Conservation (phyloP, 2,329 filamentous ascomycete species). For the Thelonectria olida region DNA sequence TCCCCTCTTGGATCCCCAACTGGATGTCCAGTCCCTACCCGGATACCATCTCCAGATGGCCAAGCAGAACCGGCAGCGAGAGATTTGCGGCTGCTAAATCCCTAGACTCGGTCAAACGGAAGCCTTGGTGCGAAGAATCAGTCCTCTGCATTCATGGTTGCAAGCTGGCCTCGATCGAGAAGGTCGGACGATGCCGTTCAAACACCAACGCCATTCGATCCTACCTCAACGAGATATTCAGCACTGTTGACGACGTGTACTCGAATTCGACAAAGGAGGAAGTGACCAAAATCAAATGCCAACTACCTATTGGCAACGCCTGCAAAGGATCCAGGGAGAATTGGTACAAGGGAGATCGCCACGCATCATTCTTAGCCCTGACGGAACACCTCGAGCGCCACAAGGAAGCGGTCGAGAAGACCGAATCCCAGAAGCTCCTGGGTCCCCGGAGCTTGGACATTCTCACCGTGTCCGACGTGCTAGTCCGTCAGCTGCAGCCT, state of each 20-base stretch:
- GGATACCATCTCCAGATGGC: not conserved
- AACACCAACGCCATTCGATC: not conserved
- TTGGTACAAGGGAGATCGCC: not conserved
- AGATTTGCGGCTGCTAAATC: not conserved
- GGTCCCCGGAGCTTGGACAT: not conserved
- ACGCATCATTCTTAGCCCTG: too few relatives aligned
- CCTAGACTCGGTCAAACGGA: not conserved
- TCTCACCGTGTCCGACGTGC: not conserved
- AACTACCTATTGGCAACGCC: not conserved
- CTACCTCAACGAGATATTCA: not conserved
- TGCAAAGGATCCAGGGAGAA: not conserved
- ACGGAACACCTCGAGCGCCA: too few relatives aligned
- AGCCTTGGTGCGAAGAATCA: not conserved
- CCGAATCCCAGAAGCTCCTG: too few relatives aligned
- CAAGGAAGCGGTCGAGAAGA: too few relatives aligned
- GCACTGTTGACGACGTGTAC: not conserved
- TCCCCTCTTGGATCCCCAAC: not conserved
- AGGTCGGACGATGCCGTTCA: not conserved
- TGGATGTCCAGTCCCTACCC: not conserved
- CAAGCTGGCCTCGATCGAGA: not conserved
- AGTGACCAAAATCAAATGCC: not conserved
- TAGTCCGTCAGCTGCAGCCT: not conserved
- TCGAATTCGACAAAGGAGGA: not conserved
- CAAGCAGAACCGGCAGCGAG: not conserved
- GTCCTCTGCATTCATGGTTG: not conserved